Percentiles rank a stretch among this genome's conserved stretches.
These are phyloP conservation scores for Suhomyces pyralidae DNA, from an alignment of 805 yeast genomes.

Conservation along the genomic window DNA sequence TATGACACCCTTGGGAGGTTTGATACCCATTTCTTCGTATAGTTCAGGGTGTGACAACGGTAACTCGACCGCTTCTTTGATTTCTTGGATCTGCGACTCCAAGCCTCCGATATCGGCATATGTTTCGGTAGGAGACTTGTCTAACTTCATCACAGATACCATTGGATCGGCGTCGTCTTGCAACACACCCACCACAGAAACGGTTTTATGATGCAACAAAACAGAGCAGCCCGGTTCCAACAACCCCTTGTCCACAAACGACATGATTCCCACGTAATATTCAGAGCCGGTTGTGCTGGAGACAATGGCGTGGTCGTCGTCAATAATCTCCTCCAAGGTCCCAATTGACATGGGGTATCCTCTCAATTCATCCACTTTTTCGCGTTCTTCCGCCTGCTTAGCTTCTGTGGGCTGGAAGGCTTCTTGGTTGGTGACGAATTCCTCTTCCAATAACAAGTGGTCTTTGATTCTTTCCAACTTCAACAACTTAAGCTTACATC, in stretches of 20 bases:
- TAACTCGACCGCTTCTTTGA: constrained; percentile 93
- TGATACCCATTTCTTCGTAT: constrained; percentile 97
- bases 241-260: constrained; percentile 94
- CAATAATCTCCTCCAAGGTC: constrained; percentile 93
- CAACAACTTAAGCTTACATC: constrained; percentile 86
- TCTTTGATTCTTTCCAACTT: constrained; percentile 96
- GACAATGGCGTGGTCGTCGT: constrained; percentile 98
- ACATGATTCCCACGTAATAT: constrained; percentile 91
- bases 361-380: constrained; percentile 90
- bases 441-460: constrained; percentile 91
- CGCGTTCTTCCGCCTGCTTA: constrained; percentile 93
- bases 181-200: constrained; percentile 94
- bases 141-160: constrained; percentile 96
- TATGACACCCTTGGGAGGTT: constrained; percentile 97
- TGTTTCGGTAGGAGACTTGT: constrained; percentile 94
- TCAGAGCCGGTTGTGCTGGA: constrained; percentile 96
- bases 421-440: constrained; percentile 92
- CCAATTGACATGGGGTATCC: constrained; percentile 97
- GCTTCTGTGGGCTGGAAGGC: constrained; percentile 94
- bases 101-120: constrained; percentile 97
- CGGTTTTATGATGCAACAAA: constrained; percentile 90
- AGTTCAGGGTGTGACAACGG: constrained; percentile 96
- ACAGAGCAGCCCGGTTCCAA: constrained; percentile 98
- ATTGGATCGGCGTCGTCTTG: constrained; percentile 98
- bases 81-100: constrained; percentile 94